Evolutionary conservation across 176 grass and related monocot species (phyloP).

Genomic region (Ensete ventricosum): DNA sequence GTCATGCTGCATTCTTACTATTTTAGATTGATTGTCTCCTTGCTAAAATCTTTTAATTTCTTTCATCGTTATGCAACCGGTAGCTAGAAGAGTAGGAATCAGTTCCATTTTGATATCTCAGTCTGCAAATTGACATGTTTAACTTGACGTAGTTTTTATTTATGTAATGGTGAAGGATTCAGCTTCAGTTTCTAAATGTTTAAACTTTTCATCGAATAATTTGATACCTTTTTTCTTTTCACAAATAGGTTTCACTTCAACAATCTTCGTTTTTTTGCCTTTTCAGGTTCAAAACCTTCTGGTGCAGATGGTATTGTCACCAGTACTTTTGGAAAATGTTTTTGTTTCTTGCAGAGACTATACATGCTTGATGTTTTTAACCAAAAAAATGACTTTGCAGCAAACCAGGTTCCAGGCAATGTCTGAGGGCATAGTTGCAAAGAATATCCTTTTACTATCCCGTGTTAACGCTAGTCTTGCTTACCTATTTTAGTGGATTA

Average conservation of each 20-base stretch:
- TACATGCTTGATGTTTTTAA: background rate
- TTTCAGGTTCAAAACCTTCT: constrained; percentile 92
- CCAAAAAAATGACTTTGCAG: constrained; percentile 34
- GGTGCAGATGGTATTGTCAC: constrained; percentile 57
- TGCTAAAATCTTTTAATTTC: background rate
- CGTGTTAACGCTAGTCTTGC: background rate
- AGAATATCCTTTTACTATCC: constrained; percentile 69
- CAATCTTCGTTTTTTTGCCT: background rate
- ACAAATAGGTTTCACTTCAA: background rate
- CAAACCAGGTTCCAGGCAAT: constrained; percentile 79
- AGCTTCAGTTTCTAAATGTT: background rate
- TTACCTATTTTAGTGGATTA: background rate
- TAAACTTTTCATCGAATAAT: background rate
- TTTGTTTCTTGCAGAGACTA: background rate
- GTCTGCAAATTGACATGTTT: background rate
- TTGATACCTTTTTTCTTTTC: background rate
- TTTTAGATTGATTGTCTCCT: background rate
- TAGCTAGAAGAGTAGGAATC: background rate
- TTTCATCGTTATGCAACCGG: background rate
- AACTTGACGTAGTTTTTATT: background rate
- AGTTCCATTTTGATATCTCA: background rate
- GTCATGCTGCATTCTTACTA: background rate
- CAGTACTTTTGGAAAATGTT: background rate
- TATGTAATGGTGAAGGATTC: background rate
- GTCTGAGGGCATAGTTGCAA: constrained; percentile 71